Base-by-base conservation (phyloP, 805 yeast genomes). In the Wickerhamiella spandovensis region DNA sequence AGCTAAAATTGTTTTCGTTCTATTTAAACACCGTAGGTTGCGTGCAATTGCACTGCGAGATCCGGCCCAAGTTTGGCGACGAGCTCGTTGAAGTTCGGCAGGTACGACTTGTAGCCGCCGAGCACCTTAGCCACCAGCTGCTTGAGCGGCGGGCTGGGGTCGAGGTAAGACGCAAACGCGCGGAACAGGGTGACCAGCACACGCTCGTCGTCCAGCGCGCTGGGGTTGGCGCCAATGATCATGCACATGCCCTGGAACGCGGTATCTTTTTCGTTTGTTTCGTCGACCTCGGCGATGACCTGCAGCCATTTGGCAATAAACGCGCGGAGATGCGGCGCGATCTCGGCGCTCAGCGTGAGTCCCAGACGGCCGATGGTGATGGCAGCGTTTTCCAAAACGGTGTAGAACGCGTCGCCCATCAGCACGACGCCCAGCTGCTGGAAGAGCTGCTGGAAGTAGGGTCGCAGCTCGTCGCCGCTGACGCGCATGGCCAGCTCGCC, bases 331-430 rank as follows among this genome's bases (percentile, higher is more conserved):
- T 77, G 78, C 1, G 78, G 75, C 1, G 83, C 75, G 44, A 82
- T 69, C 37, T 73, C 71, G 21, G 76, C 78, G 1, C 90, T 80
- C 51, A 73, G 72, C 50, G 73, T 69, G 20, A 80, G 62, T 2
- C 95, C 95, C 59, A 92, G 69, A 56, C 97, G 74, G 15, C 97
- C 97, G 48, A 90, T 71, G 32, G 97, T 82, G 48, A 89, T 84
- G 18, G 95, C 92, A 1, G 89, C 79, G 64, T 92, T 92, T 62
- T 89, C 97, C 55, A 82, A 61, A 4, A 89, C 82, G 18, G 55
- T 48, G 0, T 88, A 76, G 20, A 72, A 73, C 55, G 77, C 79
- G 3, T 77, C 72, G 37, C 77, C 68, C 53, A 75, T 71, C 45
- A 85, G 63, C n/a, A 82, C 72, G 7, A 81, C 79, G 15, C 82